Evolutionary conservation across 225 moss, liverwort and hornwort genomes (phyloP), one percentile per base, ranked within the genome.

Genomic region (Asterella californica): DNA sequence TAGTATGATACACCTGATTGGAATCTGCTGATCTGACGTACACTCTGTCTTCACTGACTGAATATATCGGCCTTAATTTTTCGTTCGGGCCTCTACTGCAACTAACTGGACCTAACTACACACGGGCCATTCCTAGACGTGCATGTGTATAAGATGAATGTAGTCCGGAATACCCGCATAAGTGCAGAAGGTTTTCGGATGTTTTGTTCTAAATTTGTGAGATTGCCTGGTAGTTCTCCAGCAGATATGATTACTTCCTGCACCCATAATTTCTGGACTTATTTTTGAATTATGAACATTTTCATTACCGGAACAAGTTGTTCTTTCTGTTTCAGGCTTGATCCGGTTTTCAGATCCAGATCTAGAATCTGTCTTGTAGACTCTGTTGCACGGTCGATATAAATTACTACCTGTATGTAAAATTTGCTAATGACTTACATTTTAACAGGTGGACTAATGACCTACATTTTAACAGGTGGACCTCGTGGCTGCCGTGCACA

Each of bases 401-500:
- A 12, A 33, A 32, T n/a, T 49, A 3, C 34, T 9, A 59, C 36
- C 24, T 36, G 22, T 36, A 25, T 15, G 9, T 65, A 50, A 64
- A 46, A 27, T n/a, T 32, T 15, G 60, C 55, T 57, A 33, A 22
- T 75, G 21, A 9, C 54, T 9, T 30, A 3, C 17, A 24, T 59
- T 37, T 69, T 24, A 9, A 50, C 52, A 97, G 97, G 94, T 99
- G 79, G 97, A 99, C 79, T 57, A 33, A 22, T 75, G 21, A 9
- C 54, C 18, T 30, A 3, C 17, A 24, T 59, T 37, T 69, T 24
- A 9, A 50, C 52, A 97, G 97, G 94, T 99, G 79, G 97, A 99
- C 79, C 92, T 99, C 76, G 97, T 99, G 78, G 93, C 97, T 63
- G 94, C 97, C 53, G 97, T 99, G 75, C 97, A 99, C 79, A 99